Evolutionary conservation across 2,329 filamentous ascomycete species (phyloP).

Genomic region (Colletotrichum noveboracense): DNA sequence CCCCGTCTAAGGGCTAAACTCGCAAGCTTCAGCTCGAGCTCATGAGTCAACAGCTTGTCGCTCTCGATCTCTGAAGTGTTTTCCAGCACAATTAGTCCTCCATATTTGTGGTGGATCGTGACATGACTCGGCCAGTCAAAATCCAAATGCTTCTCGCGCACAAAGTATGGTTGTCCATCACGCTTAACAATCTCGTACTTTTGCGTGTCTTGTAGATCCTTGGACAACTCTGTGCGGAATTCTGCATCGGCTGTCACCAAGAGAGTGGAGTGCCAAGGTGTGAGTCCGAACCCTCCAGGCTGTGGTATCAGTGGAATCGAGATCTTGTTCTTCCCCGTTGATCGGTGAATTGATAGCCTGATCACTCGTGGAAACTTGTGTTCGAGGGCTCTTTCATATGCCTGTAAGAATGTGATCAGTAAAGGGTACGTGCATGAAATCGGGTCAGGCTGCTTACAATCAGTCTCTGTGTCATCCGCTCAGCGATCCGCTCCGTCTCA

Average conservation of each 20-base stretch:
- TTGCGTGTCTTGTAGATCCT: not conserved
- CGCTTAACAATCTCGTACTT: not conserved
- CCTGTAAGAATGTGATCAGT: not conserved
- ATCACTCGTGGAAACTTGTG: not conserved
- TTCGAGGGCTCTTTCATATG: not conserved
- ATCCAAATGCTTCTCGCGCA: not conserved
- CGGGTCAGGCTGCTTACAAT: not conserved
- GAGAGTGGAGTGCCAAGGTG: not conserved
- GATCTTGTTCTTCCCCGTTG: not conserved
- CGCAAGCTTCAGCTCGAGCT: not conserved
- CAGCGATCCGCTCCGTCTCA: not conserved
- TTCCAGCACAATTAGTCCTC: not conserved
- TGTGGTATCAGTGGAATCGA: not conserved
- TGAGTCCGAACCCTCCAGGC: not conserved
- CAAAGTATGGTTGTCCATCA: not conserved
- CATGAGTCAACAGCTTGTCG: not conserved
- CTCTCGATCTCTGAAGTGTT: not conserved
- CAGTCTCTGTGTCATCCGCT: not conserved
- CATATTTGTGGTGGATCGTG: not conserved
- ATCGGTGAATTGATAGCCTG: not conserved
- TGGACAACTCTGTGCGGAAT: not conserved
- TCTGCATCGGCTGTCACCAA: not conserved
- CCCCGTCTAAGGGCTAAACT: not conserved
- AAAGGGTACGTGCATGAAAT: not conserved
- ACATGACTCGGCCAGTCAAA: not conserved